Evolutionary conservation across 2,329 filamentous ascomycete species (phyloP), one percentile per base, ranked within the genome.

Genomic region (Colletotrichum lindemuthianum): DNA sequence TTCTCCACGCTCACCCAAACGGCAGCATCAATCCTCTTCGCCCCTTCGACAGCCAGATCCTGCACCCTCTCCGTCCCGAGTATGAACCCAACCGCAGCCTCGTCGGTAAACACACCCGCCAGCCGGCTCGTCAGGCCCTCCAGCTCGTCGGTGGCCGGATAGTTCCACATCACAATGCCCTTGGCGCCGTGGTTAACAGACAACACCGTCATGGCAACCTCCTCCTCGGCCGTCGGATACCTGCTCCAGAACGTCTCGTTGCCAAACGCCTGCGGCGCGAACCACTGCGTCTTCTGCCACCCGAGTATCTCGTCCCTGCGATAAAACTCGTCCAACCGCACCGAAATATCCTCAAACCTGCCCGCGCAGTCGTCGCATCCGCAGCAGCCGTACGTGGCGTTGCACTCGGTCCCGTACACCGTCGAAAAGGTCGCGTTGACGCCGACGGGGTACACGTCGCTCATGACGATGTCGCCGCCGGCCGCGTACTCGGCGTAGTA

Each of bases 321-420:
- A 68, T 82, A 78, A 24, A 82, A 67, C 51, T 75, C 74, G 57
- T 82, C 79, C 41, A 83, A 70, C 0, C 82, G 75, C 11, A 63
- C 50, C 2, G 77, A 41, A 0, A 89, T 82, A 69, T 90, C 87
- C 16, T 79, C 76, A 15, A 88, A 77, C n/a, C 71, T 72, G 55
- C 84, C 85, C 2, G 73, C 68, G 72, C 87, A 90, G 72, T 86
- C 82, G 70, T 90, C 87, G 73, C 88, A 90, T 8, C 87, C 87
- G 74, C 86, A 88, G 75, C 86, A 84, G 66, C 87, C 87, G 56
- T 88, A 84, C 0, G 86, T 89, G 3, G 75, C 65, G 72, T 89
- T 89, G 72, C 84, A 87, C 0, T 74, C 72, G 0, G 86, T 89
- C 63, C 80, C 78, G 79, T 85, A 89, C 4, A 65, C 63, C 45